Percentiles rank a stretch among this genome's conserved stretches.
These are phyloP conservation scores for Phytomonas sp. DNA, from an alignment of 208 protist genomes.

Conservation along the genomic window DNA sequence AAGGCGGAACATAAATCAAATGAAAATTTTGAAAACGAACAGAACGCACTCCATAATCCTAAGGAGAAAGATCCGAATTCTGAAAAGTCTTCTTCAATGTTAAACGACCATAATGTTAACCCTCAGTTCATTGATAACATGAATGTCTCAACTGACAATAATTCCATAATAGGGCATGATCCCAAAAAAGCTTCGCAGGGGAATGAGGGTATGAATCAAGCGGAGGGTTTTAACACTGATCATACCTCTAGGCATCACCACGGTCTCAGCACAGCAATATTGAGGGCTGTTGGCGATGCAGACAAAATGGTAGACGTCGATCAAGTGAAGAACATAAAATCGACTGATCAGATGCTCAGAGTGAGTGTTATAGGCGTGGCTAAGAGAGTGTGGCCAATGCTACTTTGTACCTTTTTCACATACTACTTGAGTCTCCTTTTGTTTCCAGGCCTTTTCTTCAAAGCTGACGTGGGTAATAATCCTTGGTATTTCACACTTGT, in stretches of 20 bases:
- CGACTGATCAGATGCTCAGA: constrained; percentile 52
- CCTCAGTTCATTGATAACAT: not conserved
- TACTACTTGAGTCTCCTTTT: constrained; percentile 54
- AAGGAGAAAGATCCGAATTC: constrained; percentile 13
- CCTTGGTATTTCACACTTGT: constrained; percentile 59
- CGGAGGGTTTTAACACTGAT: constrained; percentile 25
- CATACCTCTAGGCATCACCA: not conserved
- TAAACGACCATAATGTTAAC: not conserved
- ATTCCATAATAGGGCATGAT: constrained; percentile 3
- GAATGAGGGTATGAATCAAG: constrained; percentile 17
- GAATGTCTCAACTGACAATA: not conserved
- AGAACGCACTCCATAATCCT: too few relatives aligned
- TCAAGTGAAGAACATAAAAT: constrained; percentile 32
- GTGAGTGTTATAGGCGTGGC: constrained; percentile 29
- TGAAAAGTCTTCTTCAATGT: not conserved
- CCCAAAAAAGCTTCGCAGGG: constrained; percentile 11
- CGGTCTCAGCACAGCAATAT: constrained; percentile 21
- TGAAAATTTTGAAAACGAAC: not conserved
- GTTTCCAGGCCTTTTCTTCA: constrained; percentile 68
- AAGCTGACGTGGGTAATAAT: constrained; percentile 17
- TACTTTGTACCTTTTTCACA: constrained; percentile 44
- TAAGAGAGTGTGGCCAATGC: constrained; percentile 59
- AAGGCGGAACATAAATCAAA: constrained; percentile 16
- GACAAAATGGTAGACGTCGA: constrained; percentile 39
- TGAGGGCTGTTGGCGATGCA: constrained; percentile 32